Evolutionary conservation across 768 basidiomycete species (phyloP).

Genomic region (Auricularia sp.): DNA sequence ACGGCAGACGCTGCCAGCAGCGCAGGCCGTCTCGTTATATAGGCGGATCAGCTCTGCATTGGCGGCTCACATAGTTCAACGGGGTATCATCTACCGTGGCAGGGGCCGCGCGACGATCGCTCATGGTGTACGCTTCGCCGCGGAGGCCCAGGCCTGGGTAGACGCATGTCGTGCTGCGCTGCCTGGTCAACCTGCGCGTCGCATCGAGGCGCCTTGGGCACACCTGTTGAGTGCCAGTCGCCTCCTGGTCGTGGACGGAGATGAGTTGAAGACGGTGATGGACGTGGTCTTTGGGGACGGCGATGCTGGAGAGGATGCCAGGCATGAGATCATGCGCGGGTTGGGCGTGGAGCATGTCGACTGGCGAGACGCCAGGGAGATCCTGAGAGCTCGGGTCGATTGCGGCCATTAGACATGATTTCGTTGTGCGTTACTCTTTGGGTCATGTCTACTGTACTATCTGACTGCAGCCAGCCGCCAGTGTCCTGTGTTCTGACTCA

Average conservation of each 20-base stretch:
- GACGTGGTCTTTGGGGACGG: conserved; percentile 34
- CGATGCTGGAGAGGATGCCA: conserved; percentile 27
- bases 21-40: conserved; percentile 55
- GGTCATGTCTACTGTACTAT: no score
- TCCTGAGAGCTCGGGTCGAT: not conserved
- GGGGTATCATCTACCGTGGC: conserved; percentile 71
- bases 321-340: conserved; percentile 3
- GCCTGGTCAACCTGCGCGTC: conserved; percentile 28
- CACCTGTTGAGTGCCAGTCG: conserved; percentile 60
- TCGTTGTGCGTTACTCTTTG: no score
- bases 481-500: no score
- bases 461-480: no score
- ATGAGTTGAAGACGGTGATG: conserved; percentile 38
- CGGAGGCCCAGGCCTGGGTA: conserved; percentile 76
- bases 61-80: conserved; percentile 71
- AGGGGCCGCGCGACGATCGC: conserved; percentile 43
- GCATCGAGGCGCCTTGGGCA: conserved; percentile 70
- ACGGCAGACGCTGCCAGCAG: conserved; percentile 48
- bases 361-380: not conserved
- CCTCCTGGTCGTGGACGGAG: conserved; percentile 52
- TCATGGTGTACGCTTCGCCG: conserved; percentile 53
- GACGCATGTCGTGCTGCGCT: conserved; percentile 64
- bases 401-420: no score
- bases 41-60: conserved; percentile 62
- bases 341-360: not conserved